Conservation (phyloP, 176 grass and related monocot genomes). For the Triticum dicoccoides region DNA sequence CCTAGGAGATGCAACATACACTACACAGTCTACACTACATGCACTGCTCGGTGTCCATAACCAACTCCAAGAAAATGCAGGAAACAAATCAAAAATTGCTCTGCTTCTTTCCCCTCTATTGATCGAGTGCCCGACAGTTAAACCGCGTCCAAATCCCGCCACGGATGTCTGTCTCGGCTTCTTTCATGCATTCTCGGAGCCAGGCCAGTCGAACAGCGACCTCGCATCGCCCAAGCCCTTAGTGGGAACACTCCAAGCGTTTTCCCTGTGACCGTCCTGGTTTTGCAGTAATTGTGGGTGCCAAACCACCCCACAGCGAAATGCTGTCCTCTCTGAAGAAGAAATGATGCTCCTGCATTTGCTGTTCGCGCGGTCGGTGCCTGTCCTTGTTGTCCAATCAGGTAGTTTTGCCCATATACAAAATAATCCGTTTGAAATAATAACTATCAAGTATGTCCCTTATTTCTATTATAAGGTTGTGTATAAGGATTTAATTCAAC, state of each 20-base stretch:
- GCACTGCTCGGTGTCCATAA: too few relatives aligned
- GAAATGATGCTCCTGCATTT: neutral
- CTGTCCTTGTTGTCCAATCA: constrained; percentile 9
- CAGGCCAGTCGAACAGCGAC: constrained; percentile 30
- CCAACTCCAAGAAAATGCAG: neutral
- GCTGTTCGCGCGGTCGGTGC: neutral
- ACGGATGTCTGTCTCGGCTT: constrained; percentile 31
- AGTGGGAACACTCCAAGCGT: neutral
- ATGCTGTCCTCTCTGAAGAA: constrained; percentile 3
- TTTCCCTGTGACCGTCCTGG: neutral
- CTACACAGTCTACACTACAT: neutral
- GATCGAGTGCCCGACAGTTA: constrained; percentile 15
- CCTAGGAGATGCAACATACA: neutral
- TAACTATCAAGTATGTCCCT: neutral
- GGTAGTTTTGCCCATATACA: neutral
- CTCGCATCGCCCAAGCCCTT: constrained; percentile 13
- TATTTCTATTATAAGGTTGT: neutral
- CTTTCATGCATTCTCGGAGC: constrained; percentile 30
- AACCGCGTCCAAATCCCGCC: constrained; percentile 42
- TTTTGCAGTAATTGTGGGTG: constrained; percentile 5
- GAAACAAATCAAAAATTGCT: neutral
- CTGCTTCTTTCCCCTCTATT: neutral
- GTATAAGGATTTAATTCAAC: neutral
- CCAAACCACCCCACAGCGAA: constrained; percentile 7
- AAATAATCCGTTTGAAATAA: neutral